Conservation (phyloP, 306 rosid genomes). For the Lathyrus sativus region DNA sequence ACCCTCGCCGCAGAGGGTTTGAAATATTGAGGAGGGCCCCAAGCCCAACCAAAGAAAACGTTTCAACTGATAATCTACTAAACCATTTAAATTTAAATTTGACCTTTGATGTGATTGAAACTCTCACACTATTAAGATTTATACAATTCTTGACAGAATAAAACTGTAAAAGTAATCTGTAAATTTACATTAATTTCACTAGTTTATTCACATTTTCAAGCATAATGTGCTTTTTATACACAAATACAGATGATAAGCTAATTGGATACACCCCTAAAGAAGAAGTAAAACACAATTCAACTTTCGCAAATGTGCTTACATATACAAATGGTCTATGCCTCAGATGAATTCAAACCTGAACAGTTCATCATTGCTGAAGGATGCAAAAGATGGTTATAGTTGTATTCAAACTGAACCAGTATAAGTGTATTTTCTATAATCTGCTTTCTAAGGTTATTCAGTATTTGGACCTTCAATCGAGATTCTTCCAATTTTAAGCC, state of each 20-base stretch:
- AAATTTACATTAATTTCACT: not conserved
- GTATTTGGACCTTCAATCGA: slow-evolving; percentile 27
- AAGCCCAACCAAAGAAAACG: no score
- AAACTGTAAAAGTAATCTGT: slow-evolving; percentile 10
- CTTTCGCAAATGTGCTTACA: not conserved
- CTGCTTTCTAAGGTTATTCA: slow-evolving; percentile 22
- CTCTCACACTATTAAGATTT: no score
- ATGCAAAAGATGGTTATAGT: not conserved
- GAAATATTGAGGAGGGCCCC: no score
- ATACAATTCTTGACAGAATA: not conserved
- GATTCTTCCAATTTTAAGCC: slow-evolving; percentile 17
- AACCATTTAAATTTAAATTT: no score
- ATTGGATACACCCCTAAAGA: not conserved
- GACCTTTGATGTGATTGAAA: no score
- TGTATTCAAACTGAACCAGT: not conserved
- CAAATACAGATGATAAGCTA: not conserved
- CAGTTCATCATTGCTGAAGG: slow-evolving; percentile 18
- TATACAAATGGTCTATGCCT: slow-evolving; percentile 12
- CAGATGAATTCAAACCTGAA: slow-evolving; percentile 14
- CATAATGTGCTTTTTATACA: slow-evolving; percentile 2
- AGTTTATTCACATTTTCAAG: not conserved
- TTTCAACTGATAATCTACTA: no score
- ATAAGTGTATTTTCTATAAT: not conserved
- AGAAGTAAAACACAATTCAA: slow-evolving; percentile 25
- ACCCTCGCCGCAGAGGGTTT: no score